Conservation (phyloP, 495 filamentous ascomycete species). For the Annulohypoxylon stygium region DNA sequence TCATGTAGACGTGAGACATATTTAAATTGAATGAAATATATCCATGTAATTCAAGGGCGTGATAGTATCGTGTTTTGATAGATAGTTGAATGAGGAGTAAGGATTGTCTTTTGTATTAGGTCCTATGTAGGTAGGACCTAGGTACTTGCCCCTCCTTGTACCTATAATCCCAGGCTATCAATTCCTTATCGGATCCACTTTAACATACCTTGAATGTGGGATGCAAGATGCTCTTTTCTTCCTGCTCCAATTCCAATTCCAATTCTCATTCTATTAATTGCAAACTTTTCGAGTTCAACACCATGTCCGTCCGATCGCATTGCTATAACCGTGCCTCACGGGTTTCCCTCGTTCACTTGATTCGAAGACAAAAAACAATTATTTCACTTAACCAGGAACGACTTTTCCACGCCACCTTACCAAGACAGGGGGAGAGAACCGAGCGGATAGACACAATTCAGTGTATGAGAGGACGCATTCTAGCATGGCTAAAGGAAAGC, state of each 20-base stretch:
- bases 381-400: neutral
- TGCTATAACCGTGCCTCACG: neutral
- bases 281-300: neutral
- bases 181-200: neutral
- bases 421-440: neutral
- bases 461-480: neutral
- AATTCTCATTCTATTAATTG: neutral
- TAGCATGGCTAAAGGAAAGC: neutral
- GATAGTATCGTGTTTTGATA: neutral
- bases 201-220: too few species aligned
- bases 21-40: too few species aligned
- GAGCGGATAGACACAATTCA: neutral
- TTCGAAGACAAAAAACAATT: neutral
- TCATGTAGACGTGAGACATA: too few species aligned
- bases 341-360: neutral
- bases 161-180: neutral
- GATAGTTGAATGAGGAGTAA: too few species aligned
- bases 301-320: neutral
- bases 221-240: too few species aligned
- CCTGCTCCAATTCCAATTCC: neutral
- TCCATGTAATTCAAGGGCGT: neutral
- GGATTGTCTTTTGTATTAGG: too few species aligned
- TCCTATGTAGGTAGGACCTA: too few species aligned
- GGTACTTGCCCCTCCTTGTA: too few species aligned
- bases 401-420: neutral